Base-by-base conservation (phyloP, 106 monocot species). In the Dendrobium huoshanense region DNA sequence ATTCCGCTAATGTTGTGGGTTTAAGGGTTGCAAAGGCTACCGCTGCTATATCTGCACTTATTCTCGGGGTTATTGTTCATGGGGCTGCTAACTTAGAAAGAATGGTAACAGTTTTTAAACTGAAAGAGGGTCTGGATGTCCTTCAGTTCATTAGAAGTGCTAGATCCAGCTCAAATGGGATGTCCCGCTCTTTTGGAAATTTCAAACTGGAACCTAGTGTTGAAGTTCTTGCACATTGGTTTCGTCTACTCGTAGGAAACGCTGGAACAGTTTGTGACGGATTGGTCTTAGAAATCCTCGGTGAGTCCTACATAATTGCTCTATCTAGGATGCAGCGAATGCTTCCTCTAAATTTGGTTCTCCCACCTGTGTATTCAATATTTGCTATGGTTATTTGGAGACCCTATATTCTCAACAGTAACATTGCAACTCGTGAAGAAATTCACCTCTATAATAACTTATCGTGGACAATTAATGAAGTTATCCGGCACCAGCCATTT, bases 201-300 rank as follows among this genome's bases (percentile, higher is more conserved):
- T 90, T 82, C 41, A 99, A 91, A 79, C 27, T 78, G 42, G 92
- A 95, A 10, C 72, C 83, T 80, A 77, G 58, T 42, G 67, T 88
- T 42, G 98, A 99, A 78, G 87, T 88, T n/a, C 87, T 87, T 86
- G 78, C 91, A n/a, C 98, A 95, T 86, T 99, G 98, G 93, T 99
- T 91, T 73, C 82, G 91, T 41, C 75, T 99, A 51, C 88, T 99
- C 64, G 41, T 99, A 84, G 98, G 98, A 1, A 99, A 99, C 80
- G 90, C 82, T 78, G 80, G 88, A 82, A 88, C 88, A 44, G 75
- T 99, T 73, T 89, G 85, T 88, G 95, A 95, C 88, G 98, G 98
- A 55, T 81, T 99, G 49, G 78, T 99, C 80, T 75, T 73, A 33
- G 98, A 99, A 37, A 93, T 99, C 9, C 91, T 93, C 45, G 98